phyloP scores from a whole-genome alignment of 768 basidiomycete species.

The Clitopilus passeckerianus region DNA sequence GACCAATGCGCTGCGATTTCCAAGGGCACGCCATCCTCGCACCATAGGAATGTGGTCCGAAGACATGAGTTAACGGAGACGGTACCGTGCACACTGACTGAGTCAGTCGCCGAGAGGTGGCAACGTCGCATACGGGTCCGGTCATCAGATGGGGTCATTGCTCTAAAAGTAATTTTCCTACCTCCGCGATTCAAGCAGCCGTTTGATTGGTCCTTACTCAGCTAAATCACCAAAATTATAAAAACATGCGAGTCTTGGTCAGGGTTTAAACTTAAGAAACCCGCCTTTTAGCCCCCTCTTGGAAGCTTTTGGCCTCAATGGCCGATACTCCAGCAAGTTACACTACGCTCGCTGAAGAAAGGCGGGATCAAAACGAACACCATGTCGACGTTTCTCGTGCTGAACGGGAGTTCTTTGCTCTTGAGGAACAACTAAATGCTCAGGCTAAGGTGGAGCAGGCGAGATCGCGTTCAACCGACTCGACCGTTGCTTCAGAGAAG shows the following conservation, averaged over 20 bases:
- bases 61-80: not conserved
- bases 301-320: not conserved
- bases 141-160: not conserved
- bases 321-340: not conserved
- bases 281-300: not conserved
- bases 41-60: not conserved
- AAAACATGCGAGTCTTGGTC: not conserved
- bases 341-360: conserved; percentile 1
- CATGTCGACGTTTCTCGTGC: not conserved
- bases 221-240: not conserved
- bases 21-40: not conserved
- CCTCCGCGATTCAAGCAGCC: not conserved
- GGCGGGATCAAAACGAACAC: not conserved
- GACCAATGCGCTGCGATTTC: too few relatives aligned
- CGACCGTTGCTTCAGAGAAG: not conserved
- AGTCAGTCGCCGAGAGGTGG: not conserved
- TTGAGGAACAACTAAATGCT: not conserved
- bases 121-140: not conserved
- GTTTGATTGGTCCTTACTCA: not conserved
- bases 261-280: not conserved
- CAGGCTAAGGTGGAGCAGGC: not conserved
- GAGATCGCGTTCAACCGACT: not conserved
- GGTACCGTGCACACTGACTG: not conserved
- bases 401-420: not conserved
- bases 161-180: not conserved